A percentile compares a stretch with the other conserved stretches of the same genome.
phyloP scores from a whole-genome alignment of 1,284 basidiomycete genomes.

The Boletus chippewaensis region DNA sequence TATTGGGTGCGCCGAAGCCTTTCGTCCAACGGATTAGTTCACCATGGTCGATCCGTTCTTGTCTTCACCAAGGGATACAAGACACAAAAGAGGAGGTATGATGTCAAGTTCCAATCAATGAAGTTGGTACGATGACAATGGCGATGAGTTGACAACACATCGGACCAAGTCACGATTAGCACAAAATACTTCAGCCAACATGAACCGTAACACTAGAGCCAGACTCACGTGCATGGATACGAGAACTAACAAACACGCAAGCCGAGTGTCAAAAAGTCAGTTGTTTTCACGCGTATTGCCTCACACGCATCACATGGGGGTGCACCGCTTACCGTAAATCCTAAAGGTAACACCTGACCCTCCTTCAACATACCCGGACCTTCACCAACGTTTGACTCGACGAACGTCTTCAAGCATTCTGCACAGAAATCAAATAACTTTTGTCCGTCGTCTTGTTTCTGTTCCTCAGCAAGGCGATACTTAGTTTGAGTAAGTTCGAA shows the following conservation, averaged over 20 bases:
- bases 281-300: not conserved
- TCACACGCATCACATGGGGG: not conserved
- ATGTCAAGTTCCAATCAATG: not conserved
- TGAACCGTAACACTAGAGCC: not conserved
- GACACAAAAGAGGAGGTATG: not conserved
- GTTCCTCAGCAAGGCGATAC: conserved; percentile 94
- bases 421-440: conserved; percentile 97
- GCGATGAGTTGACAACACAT: not conserved
- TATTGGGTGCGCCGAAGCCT: conserved; percentile 90
- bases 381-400: conserved; percentile 66
- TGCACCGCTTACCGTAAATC: conserved; percentile 76
- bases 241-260: conserved; percentile 60
- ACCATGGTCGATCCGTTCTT: conserved; percentile 92
- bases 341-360: conserved; percentile 76
- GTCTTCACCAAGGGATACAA: conserved; percentile 40
- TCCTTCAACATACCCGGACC: conserved; percentile 55
- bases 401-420: conserved; percentile 86
- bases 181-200: not conserved
- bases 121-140: not conserved
- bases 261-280: conserved; percentile 1
- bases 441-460: conserved; percentile 96
- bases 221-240: conserved; percentile 82
- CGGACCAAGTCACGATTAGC: not conserved
- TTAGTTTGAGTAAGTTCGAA: conserved; percentile 98
- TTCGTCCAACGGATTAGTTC: conserved; percentile 98